Base-by-base conservation (phyloP, 768 basidiomycete species). In the Serendipita sp. region DNA sequence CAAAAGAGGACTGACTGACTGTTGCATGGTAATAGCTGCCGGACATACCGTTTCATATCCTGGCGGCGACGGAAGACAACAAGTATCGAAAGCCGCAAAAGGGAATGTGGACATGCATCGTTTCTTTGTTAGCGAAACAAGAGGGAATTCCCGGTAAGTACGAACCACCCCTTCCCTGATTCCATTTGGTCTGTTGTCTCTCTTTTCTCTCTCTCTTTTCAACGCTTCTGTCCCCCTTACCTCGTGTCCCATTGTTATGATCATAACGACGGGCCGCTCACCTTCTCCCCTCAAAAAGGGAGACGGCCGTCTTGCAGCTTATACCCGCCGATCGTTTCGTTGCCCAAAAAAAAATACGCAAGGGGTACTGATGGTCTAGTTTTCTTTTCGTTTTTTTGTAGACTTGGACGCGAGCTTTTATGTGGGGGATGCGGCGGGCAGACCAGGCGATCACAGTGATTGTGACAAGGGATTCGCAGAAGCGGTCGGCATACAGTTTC, bases 401-500 rank as follows among this genome's bases (percentile, higher is more conserved):
- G 91, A 94, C 70, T 78, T 81, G 66, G 63, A 69, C 0, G 44
- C 74, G 0, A 85, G 88, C 0, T 88, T 88, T 67, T 94, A 86
- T 67, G 85, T 95, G 0, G 93, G 93, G 2, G 93, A 96, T 67
- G 91, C 90, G 1, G 93, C 91, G 11, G 93, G 92, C 11, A 81
- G 93, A 48, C 73, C 77, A 48, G 72, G 73, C 28, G 93, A 96
- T 73, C 89, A 88, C 70, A 80, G 86, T 4, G 82, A 84, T 64
- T 87, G 86, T 0, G 93, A 96, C 71, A 78, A 86, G 45, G 90
- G 94, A 72, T 90, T 85, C 78, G 90, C 93, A 0, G 70, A 83
- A 2, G 95, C 94, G 66, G 69, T 85, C 5, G 85, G 77, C 0
- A 70, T 96, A 2, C 74, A 74, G 9, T 96, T 95, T 70, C 77